These are phyloP conservation scores for Yamadazyma taylorii DNA, from an alignment of 1,139 yeast genomes.

Conservation along the genomic window DNA sequence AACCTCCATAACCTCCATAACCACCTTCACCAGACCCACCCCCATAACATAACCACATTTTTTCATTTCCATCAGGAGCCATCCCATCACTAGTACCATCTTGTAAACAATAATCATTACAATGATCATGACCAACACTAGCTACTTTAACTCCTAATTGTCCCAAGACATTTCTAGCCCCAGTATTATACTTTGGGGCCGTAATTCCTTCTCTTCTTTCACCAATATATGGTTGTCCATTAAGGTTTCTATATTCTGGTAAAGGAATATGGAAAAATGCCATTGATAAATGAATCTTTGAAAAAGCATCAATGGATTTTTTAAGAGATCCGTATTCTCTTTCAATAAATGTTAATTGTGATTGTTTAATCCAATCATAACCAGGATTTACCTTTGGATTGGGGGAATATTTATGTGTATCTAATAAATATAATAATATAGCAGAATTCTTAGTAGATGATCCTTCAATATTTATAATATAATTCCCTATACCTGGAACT, in stretches of 20 bases:
- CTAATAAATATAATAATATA: slow-evolving; percentile 70
- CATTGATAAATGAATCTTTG: slow-evolving; percentile 58
- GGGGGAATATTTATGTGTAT: slow-evolving; percentile 72
- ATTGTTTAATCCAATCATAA: slow-evolving; percentile 81
- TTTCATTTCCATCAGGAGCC: slow-evolving; percentile 22
- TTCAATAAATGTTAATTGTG: slow-evolving; percentile 64
- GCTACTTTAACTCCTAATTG: slow-evolving; percentile 68
- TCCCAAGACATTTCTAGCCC: slow-evolving; percentile 58
- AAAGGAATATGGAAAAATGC: slow-evolving; percentile 93
- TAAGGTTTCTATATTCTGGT: slow-evolving; percentile 69
- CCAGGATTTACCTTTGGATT: slow-evolving; percentile 69
- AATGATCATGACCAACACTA: slow-evolving; percentile 92
- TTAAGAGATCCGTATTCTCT: slow-evolving; percentile 34
- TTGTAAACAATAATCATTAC: slow-evolving; percentile 81
- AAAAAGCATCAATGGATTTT: slow-evolving; percentile 30
- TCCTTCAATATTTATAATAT: slow-evolving; percentile 52
- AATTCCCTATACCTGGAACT: slow-evolving; percentile 81
- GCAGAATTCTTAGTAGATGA: slow-evolving; percentile 41
- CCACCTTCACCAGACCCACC: slow-evolving; percentile 96
- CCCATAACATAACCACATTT: slow-evolving; percentile 87
- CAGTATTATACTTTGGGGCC: slow-evolving; percentile 71
- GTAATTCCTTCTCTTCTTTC: slow-evolving; percentile 68
- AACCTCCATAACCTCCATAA: slow-evolving; percentile 88
- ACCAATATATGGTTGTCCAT: slow-evolving; percentile 57
- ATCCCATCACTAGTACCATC: slow-evolving; percentile 28